Evolutionary conservation across 1,284 basidiomycete genomes (phyloP).

Genomic region (Ceratobasidium sp.): DNA sequence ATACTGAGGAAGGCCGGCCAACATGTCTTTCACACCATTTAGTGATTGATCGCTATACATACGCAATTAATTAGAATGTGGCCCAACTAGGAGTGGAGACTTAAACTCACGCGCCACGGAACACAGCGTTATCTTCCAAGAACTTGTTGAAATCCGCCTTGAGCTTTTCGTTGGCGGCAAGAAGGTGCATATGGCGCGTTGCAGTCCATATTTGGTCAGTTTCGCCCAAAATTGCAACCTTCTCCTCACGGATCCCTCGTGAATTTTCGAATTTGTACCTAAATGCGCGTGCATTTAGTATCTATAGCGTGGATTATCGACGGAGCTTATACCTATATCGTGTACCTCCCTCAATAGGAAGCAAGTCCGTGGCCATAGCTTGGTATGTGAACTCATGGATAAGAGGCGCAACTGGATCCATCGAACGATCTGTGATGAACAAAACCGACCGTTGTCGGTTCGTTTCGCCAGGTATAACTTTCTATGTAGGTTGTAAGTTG

Average conservation of each 20-base stretch:
- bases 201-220: slow-evolving; percentile 89
- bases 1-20: slow-evolving; percentile 92
- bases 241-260: slow-evolving; percentile 82
- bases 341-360: slow-evolving; percentile 84
- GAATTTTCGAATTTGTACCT: slow-evolving; percentile 86
- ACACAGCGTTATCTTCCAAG: slow-evolving; percentile 89
- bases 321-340: slow-evolving; percentile 70
- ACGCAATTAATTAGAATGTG: slow-evolving; percentile 59
- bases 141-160: slow-evolving; percentile 95
- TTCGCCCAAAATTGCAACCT: slow-evolving; percentile 82
- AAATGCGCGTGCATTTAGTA: slow-evolving; percentile 11
- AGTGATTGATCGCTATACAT: slow-evolving; percentile 70
- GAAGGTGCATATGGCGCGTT: slow-evolving; percentile 96
- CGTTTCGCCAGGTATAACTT: slow-evolving; percentile 60
- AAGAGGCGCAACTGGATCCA: slow-evolving; percentile 90
- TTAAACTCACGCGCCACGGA: slow-evolving; percentile 67
- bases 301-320: background rate
- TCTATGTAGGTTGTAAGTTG: slow-evolving; percentile 49
- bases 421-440: slow-evolving; percentile 92
- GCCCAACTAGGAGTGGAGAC: background rate
- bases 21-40: slow-evolving; percentile 99
- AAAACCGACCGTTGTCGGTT: slow-evolving; percentile 78
- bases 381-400: slow-evolving; percentile 99
- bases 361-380: slow-evolving; percentile 95
- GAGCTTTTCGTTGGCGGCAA: slow-evolving; percentile 95